A percentile compares a stretch with the other conserved stretches of the same genome.
Conservation (phyloP, 768 basidiomycete genomes). For the Tylopilus vinaceipallidus region DNA sequence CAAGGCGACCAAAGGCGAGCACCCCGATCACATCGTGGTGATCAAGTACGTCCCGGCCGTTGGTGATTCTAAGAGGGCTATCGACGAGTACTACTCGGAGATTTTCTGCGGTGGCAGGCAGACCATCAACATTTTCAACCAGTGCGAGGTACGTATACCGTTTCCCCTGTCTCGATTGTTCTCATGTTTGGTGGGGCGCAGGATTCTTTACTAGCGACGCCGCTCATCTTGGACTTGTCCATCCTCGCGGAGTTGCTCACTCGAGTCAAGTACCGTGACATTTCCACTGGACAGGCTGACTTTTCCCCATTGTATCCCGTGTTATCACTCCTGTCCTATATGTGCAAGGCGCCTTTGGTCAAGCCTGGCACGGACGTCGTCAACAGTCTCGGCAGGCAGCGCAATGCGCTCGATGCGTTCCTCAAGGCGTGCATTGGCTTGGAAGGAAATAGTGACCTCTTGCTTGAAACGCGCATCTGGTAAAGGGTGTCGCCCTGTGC, state of each 20-base stretch:
- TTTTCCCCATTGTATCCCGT: constrained; percentile 89
- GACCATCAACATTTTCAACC: constrained; percentile 96
- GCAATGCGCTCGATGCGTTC: constrained; percentile 91
- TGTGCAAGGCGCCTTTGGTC: constrained; percentile 98
- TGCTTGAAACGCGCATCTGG: constrained; percentile 89
- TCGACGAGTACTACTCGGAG: constrained; percentile 99
- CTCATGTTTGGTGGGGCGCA: constrained; percentile 26
- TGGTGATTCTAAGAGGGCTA: constrained; percentile 97
- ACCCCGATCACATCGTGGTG: constrained; percentile 95
- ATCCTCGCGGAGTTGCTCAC: constrained; percentile 94
- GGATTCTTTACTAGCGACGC: constrained; percentile 95
- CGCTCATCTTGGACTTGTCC: constrained; percentile 89
- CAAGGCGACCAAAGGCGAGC: constrained; percentile 80
- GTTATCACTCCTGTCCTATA: constrained; percentile 89
- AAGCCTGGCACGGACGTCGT: constrained; percentile 92
- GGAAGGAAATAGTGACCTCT: constrained; percentile 77
- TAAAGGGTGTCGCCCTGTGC: constrained; percentile 36
- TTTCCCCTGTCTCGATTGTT: neutral
- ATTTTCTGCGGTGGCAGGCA: constrained; percentile 94
- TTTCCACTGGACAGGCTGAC: constrained; percentile 44
- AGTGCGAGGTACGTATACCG: constrained; percentile 71
- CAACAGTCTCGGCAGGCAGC: constrained; percentile 93
- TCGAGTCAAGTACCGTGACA: constrained; percentile 83
- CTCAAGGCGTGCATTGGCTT: constrained; percentile 92
- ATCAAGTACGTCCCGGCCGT: constrained; percentile 98